Conservation (phyloP, 179 eudicot species). For the Spergularia azorica region DNA sequence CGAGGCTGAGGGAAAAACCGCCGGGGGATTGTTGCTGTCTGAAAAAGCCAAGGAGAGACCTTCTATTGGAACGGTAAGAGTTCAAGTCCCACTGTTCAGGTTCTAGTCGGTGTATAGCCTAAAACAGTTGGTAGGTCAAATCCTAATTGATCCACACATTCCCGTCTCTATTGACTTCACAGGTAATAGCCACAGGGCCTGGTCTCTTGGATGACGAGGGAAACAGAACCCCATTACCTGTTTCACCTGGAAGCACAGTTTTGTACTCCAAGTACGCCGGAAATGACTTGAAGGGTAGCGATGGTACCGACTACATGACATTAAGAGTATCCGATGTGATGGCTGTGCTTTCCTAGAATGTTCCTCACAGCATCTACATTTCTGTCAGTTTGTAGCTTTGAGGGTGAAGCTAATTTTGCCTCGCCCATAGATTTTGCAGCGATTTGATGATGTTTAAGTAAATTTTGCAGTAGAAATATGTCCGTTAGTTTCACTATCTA, state of each 20-base stretch:
- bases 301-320: slow-evolving; percentile 76
- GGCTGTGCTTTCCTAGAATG: slow-evolving; percentile 83
- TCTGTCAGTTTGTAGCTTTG: slow-evolving; percentile 16
- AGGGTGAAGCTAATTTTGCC: slow-evolving; percentile 16
- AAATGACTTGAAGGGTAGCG: slow-evolving; percentile 74
- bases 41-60: slow-evolving; percentile 83
- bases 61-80: slow-evolving; percentile 80
- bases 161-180: slow-evolving; percentile 15
- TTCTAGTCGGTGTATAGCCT: not conserved
- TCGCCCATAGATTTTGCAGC: slow-evolving; percentile 19
- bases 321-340: slow-evolving; percentile 77
- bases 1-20: slow-evolving; percentile 75
- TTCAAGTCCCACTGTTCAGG: not conserved
- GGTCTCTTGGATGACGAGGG: slow-evolving; percentile 76
- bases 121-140: not conserved
- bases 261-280: slow-evolving; percentile 89
- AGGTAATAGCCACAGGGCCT: slow-evolving; percentile 86
- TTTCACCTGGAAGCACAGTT: slow-evolving; percentile 69
- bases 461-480: not conserved
- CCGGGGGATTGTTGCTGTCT: slow-evolving; percentile 83
- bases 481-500: no score
- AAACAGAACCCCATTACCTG: slow-evolving; percentile 58
- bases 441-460: not conserved
- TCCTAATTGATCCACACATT: not conserved
- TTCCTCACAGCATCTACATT: not conserved